A percentile compares a stretch with the other conserved stretches of the same genome.
Conservation (phyloP, 768 basidiomycete species). For the Sistotremastrum suecicum region DNA sequence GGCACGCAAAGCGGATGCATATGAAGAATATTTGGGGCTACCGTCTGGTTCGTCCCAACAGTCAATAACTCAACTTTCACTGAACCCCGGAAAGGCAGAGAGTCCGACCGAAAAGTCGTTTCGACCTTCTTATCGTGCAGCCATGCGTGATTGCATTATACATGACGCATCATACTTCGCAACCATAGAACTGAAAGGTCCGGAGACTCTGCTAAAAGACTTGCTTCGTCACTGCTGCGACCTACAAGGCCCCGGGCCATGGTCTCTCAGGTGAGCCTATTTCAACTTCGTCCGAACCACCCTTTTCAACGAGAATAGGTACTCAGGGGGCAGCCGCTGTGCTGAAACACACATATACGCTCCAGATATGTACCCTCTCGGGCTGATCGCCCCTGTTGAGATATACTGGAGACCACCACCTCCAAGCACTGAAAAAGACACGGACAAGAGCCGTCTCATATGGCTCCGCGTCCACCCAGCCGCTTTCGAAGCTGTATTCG, state of each 20-base stretch:
- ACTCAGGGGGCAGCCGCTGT: slow-evolving; percentile 38
- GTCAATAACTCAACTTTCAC: background rate
- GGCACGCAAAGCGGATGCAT: slow-evolving; percentile 94
- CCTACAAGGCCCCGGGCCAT: slow-evolving; percentile 44
- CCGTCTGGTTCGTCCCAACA: slow-evolving; percentile 42
- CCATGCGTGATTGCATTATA: slow-evolving; percentile 69
- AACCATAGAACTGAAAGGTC: slow-evolving; percentile 59
- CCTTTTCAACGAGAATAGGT: background rate
- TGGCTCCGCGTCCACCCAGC: slow-evolving; percentile 79
- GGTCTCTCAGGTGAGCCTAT: slow-evolving; percentile 38
- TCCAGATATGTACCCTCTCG: slow-evolving; percentile 47
- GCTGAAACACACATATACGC: slow-evolving; percentile 58
- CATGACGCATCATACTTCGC: slow-evolving; percentile 85
- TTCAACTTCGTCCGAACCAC: background rate
- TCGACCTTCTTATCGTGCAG: slow-evolving; percentile 82
- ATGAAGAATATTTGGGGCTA: slow-evolving; percentile 93
- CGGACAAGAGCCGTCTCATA: slow-evolving; percentile 25
- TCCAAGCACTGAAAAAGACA: slow-evolving; percentile 15
- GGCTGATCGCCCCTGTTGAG: slow-evolving; percentile 53
- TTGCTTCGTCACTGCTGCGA: slow-evolving; percentile 48
- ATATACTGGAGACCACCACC: slow-evolving; percentile 55
- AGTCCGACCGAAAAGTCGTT: slow-evolving; percentile 87
- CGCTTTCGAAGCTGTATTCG: slow-evolving; percentile 42
- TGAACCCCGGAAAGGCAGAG: slow-evolving; percentile 37
- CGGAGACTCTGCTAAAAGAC: slow-evolving; percentile 35